Percentiles rank a stretch among this genome's conserved stretches.
Evolutionary conservation across 1,139 yeast genomes (phyloP).

Genomic region (Zygoascus hellenicus): DNA sequence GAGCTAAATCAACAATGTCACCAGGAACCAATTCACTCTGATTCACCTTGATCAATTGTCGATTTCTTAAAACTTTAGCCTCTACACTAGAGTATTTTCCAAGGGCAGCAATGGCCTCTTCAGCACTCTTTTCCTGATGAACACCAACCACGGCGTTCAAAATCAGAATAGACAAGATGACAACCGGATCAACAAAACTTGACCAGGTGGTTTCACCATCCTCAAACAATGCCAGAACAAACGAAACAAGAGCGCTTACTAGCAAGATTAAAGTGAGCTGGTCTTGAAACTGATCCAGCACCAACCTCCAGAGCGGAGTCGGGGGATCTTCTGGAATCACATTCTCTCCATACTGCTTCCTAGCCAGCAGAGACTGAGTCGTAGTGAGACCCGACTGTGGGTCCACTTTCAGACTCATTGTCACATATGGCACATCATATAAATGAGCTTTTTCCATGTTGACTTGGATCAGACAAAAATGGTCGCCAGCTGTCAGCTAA

Average conservation of each 20-base stretch:
- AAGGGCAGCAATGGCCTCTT: slow-evolving; percentile 37
- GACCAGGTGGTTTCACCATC: slow-evolving; percentile 32
- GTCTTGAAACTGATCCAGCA: slow-evolving; percentile 37
- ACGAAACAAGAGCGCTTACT: slow-evolving; percentile 38
- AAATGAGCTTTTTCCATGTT: slow-evolving; percentile 12
- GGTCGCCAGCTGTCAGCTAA: neutral
- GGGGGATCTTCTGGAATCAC: slow-evolving; percentile 32
- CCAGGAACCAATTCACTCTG: slow-evolving; percentile 47
- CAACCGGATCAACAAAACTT: slow-evolving; percentile 38
- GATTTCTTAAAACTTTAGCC: slow-evolving; percentile 41
- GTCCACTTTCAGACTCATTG: slow-evolving; percentile 23
- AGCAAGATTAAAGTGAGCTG: slow-evolving; percentile 36
- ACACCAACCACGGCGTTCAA: slow-evolving; percentile 41
- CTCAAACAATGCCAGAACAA: slow-evolving; percentile 33
- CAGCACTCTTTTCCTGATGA: slow-evolving; percentile 40
- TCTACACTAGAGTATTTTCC: slow-evolving; percentile 34
- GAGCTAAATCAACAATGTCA: slow-evolving; percentile 41
- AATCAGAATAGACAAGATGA: slow-evolving; percentile 35
- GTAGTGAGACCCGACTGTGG: slow-evolving; percentile 23
- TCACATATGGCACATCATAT: slow-evolving; percentile 19
- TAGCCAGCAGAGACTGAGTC: slow-evolving; percentile 21
- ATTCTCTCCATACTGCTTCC: slow-evolving; percentile 26
- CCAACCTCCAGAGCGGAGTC: slow-evolving; percentile 34
- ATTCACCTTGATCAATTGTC: slow-evolving; percentile 35
- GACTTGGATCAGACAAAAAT: neutral